Evolutionary conservation across 208 protist species (phyloP), one percentile per base, ranked within the genome.

Genomic region (Trypanosoma melophagium): DNA sequence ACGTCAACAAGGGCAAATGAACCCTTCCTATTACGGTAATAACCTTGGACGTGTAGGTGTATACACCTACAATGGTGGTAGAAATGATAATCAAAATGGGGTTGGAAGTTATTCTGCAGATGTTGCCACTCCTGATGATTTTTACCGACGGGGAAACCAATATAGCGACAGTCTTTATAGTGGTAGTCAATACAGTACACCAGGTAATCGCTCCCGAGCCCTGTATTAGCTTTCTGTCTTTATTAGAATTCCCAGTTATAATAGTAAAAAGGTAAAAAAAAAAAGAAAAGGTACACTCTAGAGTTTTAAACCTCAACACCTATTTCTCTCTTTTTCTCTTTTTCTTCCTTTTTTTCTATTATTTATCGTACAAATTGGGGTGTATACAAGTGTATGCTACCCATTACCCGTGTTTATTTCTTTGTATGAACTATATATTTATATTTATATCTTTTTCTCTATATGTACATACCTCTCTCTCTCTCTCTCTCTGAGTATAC

Each of bases 131-230:
- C 21, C 19, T 47, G 12, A 22, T 61, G 54, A 69, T 25, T 2
- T 2, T 3, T 69, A 69, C 55, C 55, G 64, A 45, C 41, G 54
- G 3, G 44, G 54, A 21, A 12, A 2, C 38, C 64, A 38, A n/a
- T 55, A 69, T 21, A 45, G 5, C 19, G 55, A 61, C n/a, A 25
- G 4, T 25, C 54, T 21, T 16, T 55, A 61, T 55, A 22, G 21
- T 44, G 44, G 54, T 16, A 54, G 60, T 2, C 53, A 69, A 53
- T 69, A 54, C 21, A 69, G 64, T 21, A 69, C 64, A 22, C 64
- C 64, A 31, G 64, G 64, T 54, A 7, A 17, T 54, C 40, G 7
- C 12, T 54, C 52, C 17, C 40, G 14, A 50, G 44, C 9, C 22
- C 25, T 50, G 54, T 51, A 40, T 19, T 38, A 69, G n/a, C 25